Evolutionary conservation across 2,329 filamentous ascomycete species (phyloP), one percentile per base, ranked within the genome.

Genomic region (Diaporthe sp.): DNA sequence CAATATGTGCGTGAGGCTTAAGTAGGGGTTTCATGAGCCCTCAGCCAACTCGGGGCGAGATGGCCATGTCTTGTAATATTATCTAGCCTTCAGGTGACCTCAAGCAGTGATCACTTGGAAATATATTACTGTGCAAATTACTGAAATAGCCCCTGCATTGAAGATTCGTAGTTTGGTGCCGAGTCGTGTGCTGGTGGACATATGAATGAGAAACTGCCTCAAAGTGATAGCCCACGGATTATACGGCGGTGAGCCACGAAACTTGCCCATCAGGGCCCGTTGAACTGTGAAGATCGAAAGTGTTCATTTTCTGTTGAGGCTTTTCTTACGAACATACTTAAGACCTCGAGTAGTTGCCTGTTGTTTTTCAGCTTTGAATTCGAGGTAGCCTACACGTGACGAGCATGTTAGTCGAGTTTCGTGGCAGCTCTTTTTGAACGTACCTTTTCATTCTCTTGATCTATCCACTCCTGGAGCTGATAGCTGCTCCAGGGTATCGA

Each of bases 381-480:
- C n/a, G n/a, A n/a, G n/a, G n/a, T n/a, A n/a, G n/a, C n/a, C 66
- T 70, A 25, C 53, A 56, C 19, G 30, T 37, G 25, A 7, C 22
- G 25, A 47, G 5, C 19, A 70, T 70, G 19, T 70, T 17, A 70
- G 51, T 32, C 30, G 32, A 44, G 17, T 4, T 44, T 30, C 17
- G 8, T 44, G n/a, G n/a, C 56, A 32, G 25, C 17, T 44, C 39
- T 10, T 35, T 17, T 9, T 25, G 19, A 13, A 58, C 51, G 4
- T 47, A 58, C 39, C 37, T 70, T 70, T 13, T 58, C 37, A 30
- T 58, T 70, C 30, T 70, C 51, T 25, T 47, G 5, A 35, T 70
- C 47, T 1, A 70, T 7, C 51, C 51, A 70, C 0, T 70, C 51
- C 7, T 70, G 19, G 39, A 70, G 66, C 12, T 58, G 27, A 2